phyloP scores from a whole-genome alignment of 176 grass and related monocot species.

The Avena sativa region DNA sequence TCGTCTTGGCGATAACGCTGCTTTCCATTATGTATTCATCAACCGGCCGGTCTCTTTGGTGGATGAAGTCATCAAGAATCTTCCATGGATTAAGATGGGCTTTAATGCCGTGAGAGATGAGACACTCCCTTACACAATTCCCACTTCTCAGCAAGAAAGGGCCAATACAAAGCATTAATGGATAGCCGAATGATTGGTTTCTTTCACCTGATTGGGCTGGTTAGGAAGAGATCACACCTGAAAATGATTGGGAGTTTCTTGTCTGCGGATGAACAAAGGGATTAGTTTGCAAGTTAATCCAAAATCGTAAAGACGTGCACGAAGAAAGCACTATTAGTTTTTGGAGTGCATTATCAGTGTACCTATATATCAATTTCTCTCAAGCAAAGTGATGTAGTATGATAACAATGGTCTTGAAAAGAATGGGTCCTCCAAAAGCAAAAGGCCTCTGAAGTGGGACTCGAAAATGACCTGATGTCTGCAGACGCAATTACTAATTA shows the following conservation, averaged over 20 bases:
- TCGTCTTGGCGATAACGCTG: neutral
- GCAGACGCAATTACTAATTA: too few species aligned
- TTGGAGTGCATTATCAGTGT: constrained; percentile 28
- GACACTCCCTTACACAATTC: neutral
- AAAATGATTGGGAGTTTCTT: constrained; percentile 50
- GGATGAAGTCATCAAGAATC: constrained; percentile 9
- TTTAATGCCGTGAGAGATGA: constrained; percentile 3
- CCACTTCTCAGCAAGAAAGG: neutral
- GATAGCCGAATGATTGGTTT: neutral
- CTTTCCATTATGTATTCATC: neutral
- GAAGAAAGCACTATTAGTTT: neutral
- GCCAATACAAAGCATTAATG: neutral
- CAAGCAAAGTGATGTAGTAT: too few species aligned
- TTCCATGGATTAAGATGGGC: neutral
- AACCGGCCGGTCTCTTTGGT: neutral
- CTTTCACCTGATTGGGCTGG: neutral
- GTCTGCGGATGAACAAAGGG: constrained; percentile 36
- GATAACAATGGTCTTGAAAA: too few species aligned
- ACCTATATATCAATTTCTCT: constrained; percentile 12
- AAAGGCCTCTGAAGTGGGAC: too few species aligned
- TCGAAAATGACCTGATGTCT: too few species aligned
- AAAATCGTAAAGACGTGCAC: constrained; percentile 44
- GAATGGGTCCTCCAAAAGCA: too few species aligned
- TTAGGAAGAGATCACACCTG: neutral
- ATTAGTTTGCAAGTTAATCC: constrained; percentile 41